A percentile compares a stretch with the other conserved stretches of the same genome.
Conservation (phyloP, 345 rosid species). For the Crucihimalaya himalaica region DNA sequence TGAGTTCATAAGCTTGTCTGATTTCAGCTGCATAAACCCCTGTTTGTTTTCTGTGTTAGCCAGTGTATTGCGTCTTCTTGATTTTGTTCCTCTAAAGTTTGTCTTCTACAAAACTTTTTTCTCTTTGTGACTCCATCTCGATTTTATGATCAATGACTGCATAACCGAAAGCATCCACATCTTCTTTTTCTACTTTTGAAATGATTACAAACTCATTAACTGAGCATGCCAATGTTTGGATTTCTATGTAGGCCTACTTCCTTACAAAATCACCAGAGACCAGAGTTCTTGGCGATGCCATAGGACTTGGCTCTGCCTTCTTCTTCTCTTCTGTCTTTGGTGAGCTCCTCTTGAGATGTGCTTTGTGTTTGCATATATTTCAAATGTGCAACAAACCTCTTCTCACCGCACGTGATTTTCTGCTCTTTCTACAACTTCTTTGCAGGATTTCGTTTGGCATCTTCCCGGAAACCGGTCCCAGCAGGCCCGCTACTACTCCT, state of each 20-base stretch:
- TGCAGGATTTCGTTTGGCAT: slow-evolving; percentile 75
- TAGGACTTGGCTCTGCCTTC: slow-evolving; percentile 79
- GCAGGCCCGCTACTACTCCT: slow-evolving; percentile 69
- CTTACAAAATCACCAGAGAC: slow-evolving; percentile 74
- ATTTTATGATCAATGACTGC: neutral
- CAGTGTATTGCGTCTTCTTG: neutral
- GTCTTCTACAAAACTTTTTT: neutral
- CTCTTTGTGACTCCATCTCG: neutral
- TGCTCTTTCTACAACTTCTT: slow-evolving; percentile 14
- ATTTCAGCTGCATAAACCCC: neutral
- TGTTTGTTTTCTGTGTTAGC: neutral
- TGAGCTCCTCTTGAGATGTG: slow-evolving; percentile 33
- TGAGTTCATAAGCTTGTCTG: neutral
- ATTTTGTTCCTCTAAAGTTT: neutral
- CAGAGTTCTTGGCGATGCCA: slow-evolving; percentile 65
- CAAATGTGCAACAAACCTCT: neutral
- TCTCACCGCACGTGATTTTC: neutral
- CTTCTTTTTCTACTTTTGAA: slow-evolving; percentile 7
- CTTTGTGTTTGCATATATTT: slow-evolving; percentile 9
- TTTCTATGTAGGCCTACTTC: slow-evolving; percentile 52
- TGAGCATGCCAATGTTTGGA: neutral
- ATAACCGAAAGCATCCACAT: neutral
- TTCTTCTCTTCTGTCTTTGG: slow-evolving; percentile 78
- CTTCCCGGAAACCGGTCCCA: slow-evolving; percentile 62
- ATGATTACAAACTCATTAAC: neutral